Evolutionary conservation across 306 rosid species (phyloP).

Genomic region (Gillenia trifoliata): DNA sequence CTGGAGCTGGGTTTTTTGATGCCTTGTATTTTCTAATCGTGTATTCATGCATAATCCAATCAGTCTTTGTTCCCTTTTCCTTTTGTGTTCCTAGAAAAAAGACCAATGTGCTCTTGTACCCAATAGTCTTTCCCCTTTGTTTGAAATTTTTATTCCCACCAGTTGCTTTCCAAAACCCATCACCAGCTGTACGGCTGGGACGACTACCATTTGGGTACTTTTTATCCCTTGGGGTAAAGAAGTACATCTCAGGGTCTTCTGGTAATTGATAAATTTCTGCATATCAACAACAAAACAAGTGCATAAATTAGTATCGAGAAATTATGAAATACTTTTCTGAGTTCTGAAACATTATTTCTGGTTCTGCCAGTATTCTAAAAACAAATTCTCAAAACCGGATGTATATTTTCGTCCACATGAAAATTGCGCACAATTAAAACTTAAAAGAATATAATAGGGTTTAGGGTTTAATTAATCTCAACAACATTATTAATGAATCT

Average conservation of each 20-base stretch:
- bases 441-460: too few species aligned
- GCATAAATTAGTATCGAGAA: not conserved
- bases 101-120: not conserved
- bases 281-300: not conserved
- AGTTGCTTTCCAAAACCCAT: not conserved
- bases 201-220: not conserved
- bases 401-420: too few species aligned
- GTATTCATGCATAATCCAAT: slow-evolving; percentile 1
- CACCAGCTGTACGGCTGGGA: not conserved
- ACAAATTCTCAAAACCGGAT: not conserved
- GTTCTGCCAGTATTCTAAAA: not conserved
- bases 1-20: not conserved
- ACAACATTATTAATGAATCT: too few species aligned
- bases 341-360: not conserved
- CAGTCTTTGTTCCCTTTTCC: not conserved
- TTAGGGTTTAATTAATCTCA: too few species aligned
- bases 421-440: too few species aligned
- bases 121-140: not conserved
- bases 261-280: not conserved
- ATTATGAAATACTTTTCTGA: not conserved
- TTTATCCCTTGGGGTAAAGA: not conserved
- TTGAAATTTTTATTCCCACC: not conserved
- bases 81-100: not conserved
- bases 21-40: not conserved
- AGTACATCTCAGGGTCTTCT: not conserved